phyloP scores from a whole-genome alignment of 805 yeast genomes.

The Pichia rugopelliculosa region DNA sequence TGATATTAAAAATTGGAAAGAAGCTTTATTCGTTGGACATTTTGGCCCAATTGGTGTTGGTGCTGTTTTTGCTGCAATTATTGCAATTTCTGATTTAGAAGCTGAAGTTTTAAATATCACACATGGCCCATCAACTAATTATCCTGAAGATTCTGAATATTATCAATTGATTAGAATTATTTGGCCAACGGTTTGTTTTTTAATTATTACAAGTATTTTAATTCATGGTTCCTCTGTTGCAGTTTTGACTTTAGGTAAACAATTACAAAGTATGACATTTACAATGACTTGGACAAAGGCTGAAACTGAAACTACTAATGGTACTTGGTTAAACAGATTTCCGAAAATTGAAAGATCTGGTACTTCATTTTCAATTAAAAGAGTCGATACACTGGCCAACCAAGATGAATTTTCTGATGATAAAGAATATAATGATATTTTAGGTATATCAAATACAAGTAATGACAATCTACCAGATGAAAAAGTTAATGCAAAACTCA shows the following conservation, averaged over 20 bases:
- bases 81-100: constrained; percentile 29
- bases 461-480: constrained; percentile 8
- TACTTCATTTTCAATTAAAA: constrained; percentile 71
- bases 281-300: constrained; percentile 82
- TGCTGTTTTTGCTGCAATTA: constrained; percentile 30
- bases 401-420: constrained; percentile 6
- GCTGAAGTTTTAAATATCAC: constrained; percentile 31
- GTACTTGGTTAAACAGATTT: constrained; percentile 88
- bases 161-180: constrained; percentile 28
- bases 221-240: constrained; percentile 59
- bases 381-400: constrained; percentile 57
- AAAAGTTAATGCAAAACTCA: constrained; percentile 18
- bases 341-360: constrained; percentile 70
- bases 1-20: constrained; percentile 56
- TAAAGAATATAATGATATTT: background rate
- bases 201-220: constrained; percentile 47
- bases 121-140: constrained; percentile 28
- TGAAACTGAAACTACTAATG: constrained; percentile 46
- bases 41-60: constrained; percentile 67
- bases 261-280: constrained; percentile 85
- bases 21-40: constrained; percentile 65
- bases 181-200: constrained; percentile 49
- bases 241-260: constrained; percentile 64
- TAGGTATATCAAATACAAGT: constrained; percentile 10
- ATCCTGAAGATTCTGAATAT: constrained; percentile 23